Evolutionary conservation across 1,284 basidiomycete species (phyloP).

Genomic region (Tremellales sp.): DNA sequence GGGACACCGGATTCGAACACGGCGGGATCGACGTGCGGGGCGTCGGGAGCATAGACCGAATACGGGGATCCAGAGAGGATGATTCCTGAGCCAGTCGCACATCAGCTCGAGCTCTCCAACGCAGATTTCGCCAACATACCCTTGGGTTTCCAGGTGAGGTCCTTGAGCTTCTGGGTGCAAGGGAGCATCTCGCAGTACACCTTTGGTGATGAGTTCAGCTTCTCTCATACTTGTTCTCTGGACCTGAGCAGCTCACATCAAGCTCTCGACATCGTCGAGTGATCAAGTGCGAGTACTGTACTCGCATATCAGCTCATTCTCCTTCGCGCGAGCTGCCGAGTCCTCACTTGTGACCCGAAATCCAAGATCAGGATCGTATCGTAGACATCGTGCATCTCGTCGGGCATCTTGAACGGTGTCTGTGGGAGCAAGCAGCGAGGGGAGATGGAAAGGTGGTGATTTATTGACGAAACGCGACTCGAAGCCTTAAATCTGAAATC

Average conservation of each 20-base stretch:
- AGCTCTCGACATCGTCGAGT: conserved; percentile 96
- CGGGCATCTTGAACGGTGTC: conserved; percentile 30
- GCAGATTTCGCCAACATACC: conserved; percentile 53
- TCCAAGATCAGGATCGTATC: conserved; percentile 96
- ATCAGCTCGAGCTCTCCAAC: too few relatives aligned
- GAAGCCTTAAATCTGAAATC: too few relatives aligned
- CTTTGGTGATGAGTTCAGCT: conserved; percentile 20
- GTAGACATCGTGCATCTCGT: conserved; percentile 85
- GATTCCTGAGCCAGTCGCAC: conserved; percentile 60
- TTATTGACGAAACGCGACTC: too few relatives aligned
- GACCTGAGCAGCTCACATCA: conserved; percentile 54
- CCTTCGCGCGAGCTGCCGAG: conserved; percentile 1
- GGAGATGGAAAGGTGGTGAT: too few relatives aligned
- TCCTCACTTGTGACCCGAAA: conserved; percentile 87
- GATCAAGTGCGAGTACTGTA: conserved; percentile 94
- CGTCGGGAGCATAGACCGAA: conserved; percentile 90
- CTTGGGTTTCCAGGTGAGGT: conserved; percentile 91
- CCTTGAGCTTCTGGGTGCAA: conserved; percentile 87
- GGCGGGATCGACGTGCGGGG: conserved; percentile 92
- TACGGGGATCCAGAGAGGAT: conserved; percentile 98
- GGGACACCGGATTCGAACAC: conserved; percentile 90
- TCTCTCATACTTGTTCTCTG: too few relatives aligned
- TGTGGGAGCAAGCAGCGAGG: too few relatives aligned
- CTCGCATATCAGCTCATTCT: background rate
- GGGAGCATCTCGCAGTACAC: conserved; percentile 98